A percentile compares a stretch with the other conserved stretches of the same genome.
phyloP scores from a whole-genome alignment of 805 yeast species.

The Wickerhamiella musiphila region DNA sequence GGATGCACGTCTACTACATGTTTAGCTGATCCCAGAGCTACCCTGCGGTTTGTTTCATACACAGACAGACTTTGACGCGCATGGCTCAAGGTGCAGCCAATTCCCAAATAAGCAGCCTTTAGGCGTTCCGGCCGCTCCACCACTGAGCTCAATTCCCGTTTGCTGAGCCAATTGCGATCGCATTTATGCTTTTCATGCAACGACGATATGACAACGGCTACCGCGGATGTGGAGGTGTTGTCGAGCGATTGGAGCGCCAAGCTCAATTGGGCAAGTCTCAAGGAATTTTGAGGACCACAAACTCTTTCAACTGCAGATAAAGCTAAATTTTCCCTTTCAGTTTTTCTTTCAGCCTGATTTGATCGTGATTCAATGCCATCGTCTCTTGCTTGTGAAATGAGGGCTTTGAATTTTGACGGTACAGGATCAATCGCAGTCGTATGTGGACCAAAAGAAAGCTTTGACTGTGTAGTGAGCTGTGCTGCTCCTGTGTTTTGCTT shows the following conservation, averaged over 20 bases:
- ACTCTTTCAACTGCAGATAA: neutral
- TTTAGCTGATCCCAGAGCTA: conserved; percentile 32
- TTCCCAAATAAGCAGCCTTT: conserved; percentile 60
- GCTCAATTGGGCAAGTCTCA: too few species aligned
- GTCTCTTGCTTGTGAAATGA: too few species aligned
- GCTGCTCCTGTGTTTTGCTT: too few species aligned
- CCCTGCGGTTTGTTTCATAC: conserved; percentile 26
- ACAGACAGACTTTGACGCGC: conserved; percentile 36
- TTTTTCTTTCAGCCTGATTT: too few species aligned
- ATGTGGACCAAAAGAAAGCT: too few species aligned
- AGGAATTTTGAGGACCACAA: too few species aligned
- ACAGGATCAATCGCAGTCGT: too few species aligned
- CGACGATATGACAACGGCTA: conserved; percentile 48
- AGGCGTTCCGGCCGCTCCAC: conserved; percentile 74
- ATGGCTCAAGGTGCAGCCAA: conserved; percentile 57
- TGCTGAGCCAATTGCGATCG: conserved; percentile 61
- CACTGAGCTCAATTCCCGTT: conserved; percentile 44
- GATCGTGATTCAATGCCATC: too few species aligned
- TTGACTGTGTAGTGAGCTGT: too few species aligned
- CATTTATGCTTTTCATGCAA: conserved; percentile 54
- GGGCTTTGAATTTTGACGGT: too few species aligned
- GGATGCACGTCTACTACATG: conserved; percentile 65
- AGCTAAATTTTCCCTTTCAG: neutral
- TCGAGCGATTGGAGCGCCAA: too few species aligned
- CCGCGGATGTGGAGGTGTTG: too few species aligned